These are phyloP conservation scores for Yamadazyma oceani DNA, from an alignment of 1,139 yeast species.

Conservation along the genomic window DNA sequence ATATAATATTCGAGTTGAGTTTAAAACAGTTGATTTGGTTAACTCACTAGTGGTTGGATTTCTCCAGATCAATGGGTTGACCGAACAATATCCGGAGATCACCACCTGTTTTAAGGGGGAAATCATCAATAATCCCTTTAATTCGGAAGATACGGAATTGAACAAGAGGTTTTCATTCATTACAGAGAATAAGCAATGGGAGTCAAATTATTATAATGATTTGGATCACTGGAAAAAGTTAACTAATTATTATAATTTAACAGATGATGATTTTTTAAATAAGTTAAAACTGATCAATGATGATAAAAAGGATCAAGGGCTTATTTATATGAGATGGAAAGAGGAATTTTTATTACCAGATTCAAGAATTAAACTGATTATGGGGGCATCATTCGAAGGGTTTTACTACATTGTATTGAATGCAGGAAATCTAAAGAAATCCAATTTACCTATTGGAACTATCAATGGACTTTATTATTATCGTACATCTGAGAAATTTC, in stretches of 20 bases:
- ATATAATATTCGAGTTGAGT: conserved; percentile 70
- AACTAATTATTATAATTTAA: conserved; percentile 38
- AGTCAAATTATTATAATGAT: conserved; percentile 66
- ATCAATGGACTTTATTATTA: conserved; percentile 83
- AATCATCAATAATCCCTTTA: conserved; percentile 59
- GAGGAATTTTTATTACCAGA: conserved; percentile 86
- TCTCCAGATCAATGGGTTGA: conserved; percentile 75
- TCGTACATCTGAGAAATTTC: conserved; percentile 73
- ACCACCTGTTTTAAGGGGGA: conserved; percentile 88
- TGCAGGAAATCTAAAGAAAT: conserved; percentile 45
- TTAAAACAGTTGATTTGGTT: conserved; percentile 65
- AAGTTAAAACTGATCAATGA: conserved; percentile 31
- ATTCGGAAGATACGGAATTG: conserved; percentile 16
- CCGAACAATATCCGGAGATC: conserved; percentile 73
- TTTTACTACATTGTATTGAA: conserved; percentile 85
- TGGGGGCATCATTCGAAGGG: conserved; percentile 90
- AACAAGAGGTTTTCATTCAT: conserved; percentile 32
- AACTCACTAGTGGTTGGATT: conserved; percentile 72
- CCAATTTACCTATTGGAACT: conserved; percentile 43
- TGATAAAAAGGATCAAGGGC: conserved; percentile 33
- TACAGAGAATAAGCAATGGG: conserved; percentile 53
- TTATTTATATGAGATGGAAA: conserved; percentile 91
- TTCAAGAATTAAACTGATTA: conserved; percentile 60
- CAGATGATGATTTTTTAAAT: conserved; percentile 26
- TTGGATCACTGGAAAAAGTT: conserved; percentile 85